Evolutionary conservation across 495 filamentous ascomycete genomes (phyloP), one percentile per base, ranked within the genome.

Genomic region (Penicillium soppii): DNA sequence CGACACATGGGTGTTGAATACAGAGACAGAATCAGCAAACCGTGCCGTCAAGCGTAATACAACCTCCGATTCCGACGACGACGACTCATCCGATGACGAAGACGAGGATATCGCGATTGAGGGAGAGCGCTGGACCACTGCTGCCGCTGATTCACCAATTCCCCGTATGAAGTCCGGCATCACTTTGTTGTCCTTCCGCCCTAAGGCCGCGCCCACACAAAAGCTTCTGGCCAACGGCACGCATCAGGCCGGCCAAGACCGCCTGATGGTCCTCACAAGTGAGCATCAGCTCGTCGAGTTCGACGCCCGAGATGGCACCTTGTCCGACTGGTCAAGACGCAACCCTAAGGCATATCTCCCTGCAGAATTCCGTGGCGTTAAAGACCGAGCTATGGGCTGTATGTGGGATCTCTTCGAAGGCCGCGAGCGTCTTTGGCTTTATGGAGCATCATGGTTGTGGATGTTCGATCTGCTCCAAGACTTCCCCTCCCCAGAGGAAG

Each of bases 381-480:
- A 83, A 41, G 90, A 96, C 65, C 78, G 87, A 33, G 85, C 86
- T 16, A 90, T 90, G 72, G 91, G 92, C 15, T 83, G 85, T 37
- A 62, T 96, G 17, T 99, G 95, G 92, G 90, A 96, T 62, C 69
- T 87, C 2, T 72, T 69, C 20, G 60, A 67, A 2, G 57, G 59
- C 13, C 74, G 73, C 12, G 75, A 87, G 45, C 78, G 91, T 5
- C 68, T 92, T 2, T 97, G 94, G 91, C 66, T 97, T 7, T 96
- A 92, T 64, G 92, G 91, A 9, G 76, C 77, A 7, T 82, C 81
- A 0, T 97, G 91, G 81, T 63, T 99, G 45, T 96, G 87, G 79
- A 97, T 97, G 92, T 82, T 97, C 52, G 90, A 97, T 66, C 62
- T 96, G 5, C 79, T 79, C 5, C 79, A 80, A 46, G 87, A 97